phyloP scores from a whole-genome alignment of 257 asterid species.

The Solanum pinnatisectum region DNA sequence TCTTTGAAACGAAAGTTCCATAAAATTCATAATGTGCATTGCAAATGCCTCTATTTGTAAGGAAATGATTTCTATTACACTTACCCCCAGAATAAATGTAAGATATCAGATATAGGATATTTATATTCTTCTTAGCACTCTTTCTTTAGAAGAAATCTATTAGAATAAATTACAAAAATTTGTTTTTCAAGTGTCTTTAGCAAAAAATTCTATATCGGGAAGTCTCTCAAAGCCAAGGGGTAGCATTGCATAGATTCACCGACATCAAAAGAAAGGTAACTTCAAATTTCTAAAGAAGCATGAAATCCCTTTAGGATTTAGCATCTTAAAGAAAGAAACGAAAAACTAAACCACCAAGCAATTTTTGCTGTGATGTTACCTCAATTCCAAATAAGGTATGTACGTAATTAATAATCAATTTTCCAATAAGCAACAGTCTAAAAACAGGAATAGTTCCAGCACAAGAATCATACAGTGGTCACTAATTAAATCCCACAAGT shows the following conservation, averaged over 20 bases:
- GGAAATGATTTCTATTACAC: too few relatives aligned
- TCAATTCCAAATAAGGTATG: not conserved
- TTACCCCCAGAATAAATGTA: too few relatives aligned
- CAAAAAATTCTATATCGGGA: not conserved
- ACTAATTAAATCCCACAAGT: not conserved
- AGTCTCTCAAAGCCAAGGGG: not conserved
- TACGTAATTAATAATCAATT: not conserved
- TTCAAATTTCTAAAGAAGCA: not conserved
- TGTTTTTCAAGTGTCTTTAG: not conserved
- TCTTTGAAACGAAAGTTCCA: too few relatives aligned
- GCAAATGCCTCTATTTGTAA: too few relatives aligned
- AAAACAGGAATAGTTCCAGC: not conserved
- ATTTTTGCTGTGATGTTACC: too few relatives aligned
- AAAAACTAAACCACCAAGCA: not conserved
- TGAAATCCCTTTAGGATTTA: not conserved
- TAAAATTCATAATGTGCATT: too few relatives aligned
- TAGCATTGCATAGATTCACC: not conserved
- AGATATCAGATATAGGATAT: too few relatives aligned
- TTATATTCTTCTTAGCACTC: too few relatives aligned
- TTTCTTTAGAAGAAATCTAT: not conserved
- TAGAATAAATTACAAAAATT: not conserved
- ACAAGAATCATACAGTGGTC: not conserved
- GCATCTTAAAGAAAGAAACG: not conserved
- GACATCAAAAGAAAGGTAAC: not conserved
- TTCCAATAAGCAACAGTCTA: not conserved